Evolutionary conservation across 1,139 yeast genomes (phyloP), one percentile per base, ranked within the genome.

Genomic region (Magnusiomyces sp.): DNA sequence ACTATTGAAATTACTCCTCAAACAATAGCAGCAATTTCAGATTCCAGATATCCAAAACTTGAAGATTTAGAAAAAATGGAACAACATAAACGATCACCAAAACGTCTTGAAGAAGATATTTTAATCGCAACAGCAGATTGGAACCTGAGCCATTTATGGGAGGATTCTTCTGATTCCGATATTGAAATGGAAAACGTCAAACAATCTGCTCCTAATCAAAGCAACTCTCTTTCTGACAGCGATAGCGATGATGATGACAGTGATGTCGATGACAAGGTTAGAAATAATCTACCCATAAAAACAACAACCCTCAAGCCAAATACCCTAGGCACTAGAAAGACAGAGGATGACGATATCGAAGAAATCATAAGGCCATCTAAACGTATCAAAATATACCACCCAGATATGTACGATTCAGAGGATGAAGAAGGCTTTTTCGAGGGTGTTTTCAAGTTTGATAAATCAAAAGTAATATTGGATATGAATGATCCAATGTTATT

Each of bases 401-500:
- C 48, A 39, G 70, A 48, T 40, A 58, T 48, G 27, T 69, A 69
- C 51, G 63, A 63, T 34, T 63, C 67, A 31, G 87, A 84, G 59
- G 84, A 82, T 41, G 95, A 87, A 58, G 92, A 86, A 40, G 77
- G 79, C 55, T 76, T 92, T n/a, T 76, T 89, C 53, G 82, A 85
- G 47, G 97, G 96, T 2, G 75, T 77, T 33, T 62, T 85, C 36
- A 67, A 57, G 16, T 71, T 58, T 51, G 66, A 39, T 38, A 67
- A 59, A 32, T 63, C 71, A 36, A 72, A 70, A 51, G 73, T 79
- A 51, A 75, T 72, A 56, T 67, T 92, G 43, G 95, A 92, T 64
- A 77, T 89, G 83, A 92, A 92, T 62, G 99, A 92, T 67, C 86
- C 94, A 11, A 74, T 81, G 49, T 68, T 90, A 53, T 66, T 89